Evolutionary conservation across 257 asterid genomes (phyloP).

Genomic region (Voacanga thouarsii): DNA sequence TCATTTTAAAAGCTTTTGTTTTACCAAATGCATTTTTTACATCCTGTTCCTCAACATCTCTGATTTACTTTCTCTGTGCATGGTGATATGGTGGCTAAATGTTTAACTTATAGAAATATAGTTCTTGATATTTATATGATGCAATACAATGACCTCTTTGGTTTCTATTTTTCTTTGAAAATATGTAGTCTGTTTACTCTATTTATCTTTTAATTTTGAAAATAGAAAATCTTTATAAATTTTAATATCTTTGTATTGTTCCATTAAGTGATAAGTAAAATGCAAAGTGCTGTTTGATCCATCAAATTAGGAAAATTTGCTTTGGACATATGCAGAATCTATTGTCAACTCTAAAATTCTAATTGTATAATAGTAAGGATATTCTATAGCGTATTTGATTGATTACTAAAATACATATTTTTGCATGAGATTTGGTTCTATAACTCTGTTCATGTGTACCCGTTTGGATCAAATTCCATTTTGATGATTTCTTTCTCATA

Average conservation of each 20-base stretch:
- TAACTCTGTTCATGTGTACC: constrained; percentile 2
- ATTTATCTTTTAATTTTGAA: too few species aligned
- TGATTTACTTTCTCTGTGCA: too few species aligned
- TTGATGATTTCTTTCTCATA: constrained; percentile 6
- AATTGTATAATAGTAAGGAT: not conserved
- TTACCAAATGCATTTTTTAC: not conserved
- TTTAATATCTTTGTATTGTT: too few species aligned
- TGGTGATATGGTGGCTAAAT: not conserved
- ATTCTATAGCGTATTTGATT: constrained; percentile 7
- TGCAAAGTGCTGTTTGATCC: not conserved
- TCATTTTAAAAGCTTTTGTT: not conserved
- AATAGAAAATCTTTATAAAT: too few species aligned
- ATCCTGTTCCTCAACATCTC: not conserved
- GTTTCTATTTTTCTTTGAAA: too few species aligned
- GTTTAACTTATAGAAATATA: too few species aligned
- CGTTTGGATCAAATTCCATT: constrained; percentile 19
- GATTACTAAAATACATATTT: constrained; percentile 1
- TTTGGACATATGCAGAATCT: not conserved
- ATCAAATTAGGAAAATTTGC: not conserved
- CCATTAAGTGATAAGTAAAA: too few species aligned
- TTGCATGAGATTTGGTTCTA: constrained; percentile 13
- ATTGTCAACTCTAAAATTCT: not conserved
- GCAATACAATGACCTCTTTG: too few species aligned
- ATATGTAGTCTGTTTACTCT: too few species aligned
- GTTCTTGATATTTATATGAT: too few species aligned